phyloP scores from a whole-genome alignment of 257 asterid genomes.

The Catharanthus roseus region DNA sequence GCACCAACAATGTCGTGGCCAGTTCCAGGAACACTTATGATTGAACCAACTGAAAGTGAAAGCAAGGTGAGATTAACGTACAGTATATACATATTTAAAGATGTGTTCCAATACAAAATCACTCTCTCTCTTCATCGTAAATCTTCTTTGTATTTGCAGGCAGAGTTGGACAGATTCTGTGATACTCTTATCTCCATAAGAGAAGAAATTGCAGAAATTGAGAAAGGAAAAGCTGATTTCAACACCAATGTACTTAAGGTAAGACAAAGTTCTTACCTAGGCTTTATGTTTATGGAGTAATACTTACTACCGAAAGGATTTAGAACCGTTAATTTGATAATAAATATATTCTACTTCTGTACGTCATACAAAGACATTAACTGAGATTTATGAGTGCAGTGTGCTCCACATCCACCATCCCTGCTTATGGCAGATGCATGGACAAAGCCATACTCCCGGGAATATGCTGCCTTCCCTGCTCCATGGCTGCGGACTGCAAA shows the following conservation, averaged over 20 bases:
- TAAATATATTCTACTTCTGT: not conserved
- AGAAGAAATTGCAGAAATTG: conserved; percentile 82
- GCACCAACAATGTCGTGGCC: conserved; percentile 99
- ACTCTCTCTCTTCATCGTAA: not conserved
- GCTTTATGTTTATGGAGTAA: not conserved
- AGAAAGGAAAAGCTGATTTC: conserved; percentile 76
- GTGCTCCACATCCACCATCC: conserved; percentile 99
- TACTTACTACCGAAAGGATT: not conserved
- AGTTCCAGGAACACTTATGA: conserved; percentile 97
- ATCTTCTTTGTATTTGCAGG: conserved; percentile 37
- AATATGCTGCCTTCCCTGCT: conserved; percentile 97
- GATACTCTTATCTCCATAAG: conserved; percentile 88
- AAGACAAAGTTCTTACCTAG: conserved; percentile 9
- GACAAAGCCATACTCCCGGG: conserved; percentile 93
- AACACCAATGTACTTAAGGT: conserved; percentile 94
- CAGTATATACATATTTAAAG: not conserved
- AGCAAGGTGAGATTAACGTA: conserved; percentile 66
- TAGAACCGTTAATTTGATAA: not conserved
- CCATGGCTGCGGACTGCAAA: conserved; percentile 90
- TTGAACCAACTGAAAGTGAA: conserved; percentile 97
- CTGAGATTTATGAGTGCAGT: conserved; percentile 36
- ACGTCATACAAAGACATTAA: conserved; percentile 19
- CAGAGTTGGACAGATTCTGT: conserved; percentile 91
- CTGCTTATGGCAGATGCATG: conserved; percentile 93
- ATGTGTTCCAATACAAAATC: too few relatives aligned